Evolutionary conservation across 345 rosid genomes (phyloP).

Genomic region (Abelmoschus esculentus): DNA sequence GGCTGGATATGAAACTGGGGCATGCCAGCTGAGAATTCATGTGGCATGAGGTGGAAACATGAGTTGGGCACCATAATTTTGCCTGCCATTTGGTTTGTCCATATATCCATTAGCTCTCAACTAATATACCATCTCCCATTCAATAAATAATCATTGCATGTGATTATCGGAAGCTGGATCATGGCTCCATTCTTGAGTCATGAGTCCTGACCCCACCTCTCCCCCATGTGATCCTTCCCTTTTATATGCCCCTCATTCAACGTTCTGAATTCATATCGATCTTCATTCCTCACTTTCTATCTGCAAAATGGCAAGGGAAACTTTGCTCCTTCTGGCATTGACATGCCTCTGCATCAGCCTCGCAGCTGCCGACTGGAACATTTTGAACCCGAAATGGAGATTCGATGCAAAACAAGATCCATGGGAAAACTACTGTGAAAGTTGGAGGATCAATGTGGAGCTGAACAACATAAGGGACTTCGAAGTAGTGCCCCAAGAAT

Average conservation of each 20-base stretch:
- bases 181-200: not conserved
- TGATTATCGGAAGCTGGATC: slow-evolving; percentile 5
- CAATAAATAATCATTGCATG: not conserved
- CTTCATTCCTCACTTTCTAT: not conserved
- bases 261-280: not conserved
- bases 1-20: no score
- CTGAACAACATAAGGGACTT: slow-evolving; percentile 55
- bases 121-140: not conserved
- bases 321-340: slow-evolving; percentile 22
- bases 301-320: slow-evolving; percentile 29
- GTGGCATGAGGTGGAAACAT: not conserved
- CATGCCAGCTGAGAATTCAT: not conserved
- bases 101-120: not conserved
- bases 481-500: slow-evolving; percentile 64
- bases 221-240: slow-evolving; percentile 13
- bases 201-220: slow-evolving; percentile 9
- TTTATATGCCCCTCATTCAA: not conserved
- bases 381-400: slow-evolving; percentile 31
- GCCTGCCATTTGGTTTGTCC: slow-evolving; percentile 2
- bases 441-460: slow-evolving; percentile 82
- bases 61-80: slow-evolving; percentile 17
- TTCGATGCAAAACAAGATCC: slow-evolving; percentile 11
- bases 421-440: slow-evolving; percentile 51
- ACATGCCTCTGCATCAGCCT: slow-evolving; percentile 30
- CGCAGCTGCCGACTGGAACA: slow-evolving; percentile 63